Base-by-base conservation (phyloP, 768 basidiomycete genomes). In the Lentinula aciculospora region DNA sequence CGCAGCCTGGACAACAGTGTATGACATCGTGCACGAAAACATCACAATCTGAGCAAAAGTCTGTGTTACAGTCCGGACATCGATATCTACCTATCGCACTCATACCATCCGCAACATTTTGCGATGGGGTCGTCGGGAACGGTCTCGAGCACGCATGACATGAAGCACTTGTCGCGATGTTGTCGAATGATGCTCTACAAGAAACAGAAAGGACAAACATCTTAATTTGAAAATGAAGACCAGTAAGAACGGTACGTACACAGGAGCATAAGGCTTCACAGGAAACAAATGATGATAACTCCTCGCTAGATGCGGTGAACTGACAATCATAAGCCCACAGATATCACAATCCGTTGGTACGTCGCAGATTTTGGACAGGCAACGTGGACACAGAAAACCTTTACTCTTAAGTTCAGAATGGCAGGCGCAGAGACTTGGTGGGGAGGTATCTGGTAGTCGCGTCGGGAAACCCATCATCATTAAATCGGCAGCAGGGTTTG, bases 391-490 rank as follows among this genome's bases (percentile, higher is more conserved):
- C 17, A 96, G 78, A 72, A 95, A 99, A 3, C 96, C 97, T 60
- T 92, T 89, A 69, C 86, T 88, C 71, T 91, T 93, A 71, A 99
- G 77, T 63, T 92, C 84, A 13, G 91, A 91, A 70, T 99, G 97
- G 67, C 97, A 99, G 6, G 86, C 92, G 66, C 97, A 99, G 19
- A 98, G 76, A 55, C 88, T 88, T 7, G 87, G 86, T 32, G 86
- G 86, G 3, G 88, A 89, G 9, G 84, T 84, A 63, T 91, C 88
- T 0, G 95, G 92, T 5, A 97, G 77, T 17, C 94, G 85, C 15
- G 90, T 93, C 1, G 97, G 97, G 72, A 99, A 99, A 8, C 97
- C 97, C 93, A 99, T 98, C 82, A 97, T 90, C 90, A 99, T 97
- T 53, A 99, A 76, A 72, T 98, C 96, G 0, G 92, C 87, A 0